Conservation (phyloP, 106 monocot genomes). For the Cymbidium sinense region DNA sequence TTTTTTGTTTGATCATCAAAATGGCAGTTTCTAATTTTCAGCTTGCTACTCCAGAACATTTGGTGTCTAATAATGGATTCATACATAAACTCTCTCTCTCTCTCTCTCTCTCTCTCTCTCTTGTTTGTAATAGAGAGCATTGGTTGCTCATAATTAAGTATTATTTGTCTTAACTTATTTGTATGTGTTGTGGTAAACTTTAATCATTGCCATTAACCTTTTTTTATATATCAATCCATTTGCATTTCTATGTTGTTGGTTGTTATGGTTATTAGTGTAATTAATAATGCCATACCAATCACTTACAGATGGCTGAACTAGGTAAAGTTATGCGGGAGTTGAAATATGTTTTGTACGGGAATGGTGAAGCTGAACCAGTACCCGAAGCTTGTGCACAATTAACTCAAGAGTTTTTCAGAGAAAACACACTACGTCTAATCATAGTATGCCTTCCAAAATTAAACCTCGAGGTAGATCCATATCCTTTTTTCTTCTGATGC, state of each 20-base stretch:
- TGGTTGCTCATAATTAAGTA: too few relatives aligned
- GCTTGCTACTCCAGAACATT: too few relatives aligned
- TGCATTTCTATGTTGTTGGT: neutral
- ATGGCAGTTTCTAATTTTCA: too few relatives aligned
- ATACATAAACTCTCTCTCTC: too few relatives aligned
- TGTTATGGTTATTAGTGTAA: neutral
- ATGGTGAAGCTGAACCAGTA: conserved; percentile 70
- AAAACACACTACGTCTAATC: conserved; percentile 65
- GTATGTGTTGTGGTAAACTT: too few relatives aligned
- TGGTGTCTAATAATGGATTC: too few relatives aligned
- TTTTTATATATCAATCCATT: neutral
- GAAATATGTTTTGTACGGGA: conserved; percentile 89
- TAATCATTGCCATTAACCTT: neutral
- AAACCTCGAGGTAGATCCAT: conserved; percentile 64
- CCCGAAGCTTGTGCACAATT: conserved; percentile 79
- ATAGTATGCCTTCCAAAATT: conserved; percentile 77
- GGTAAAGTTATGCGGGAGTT: conserved; percentile 70
- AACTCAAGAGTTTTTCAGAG: conserved; percentile 84
- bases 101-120: too few relatives aligned
- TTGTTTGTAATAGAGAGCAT: too few relatives aligned
- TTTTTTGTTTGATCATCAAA: too few relatives aligned
- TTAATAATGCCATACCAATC: neutral
- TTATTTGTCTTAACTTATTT: too few relatives aligned
- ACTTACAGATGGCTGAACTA: conserved; percentile 74
- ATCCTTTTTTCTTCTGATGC: neutral